Evolutionary conservation across 345 rosid species (phyloP), one percentile per base, ranked within the genome.

Genomic region (Erysimum cheiranthoides): DNA sequence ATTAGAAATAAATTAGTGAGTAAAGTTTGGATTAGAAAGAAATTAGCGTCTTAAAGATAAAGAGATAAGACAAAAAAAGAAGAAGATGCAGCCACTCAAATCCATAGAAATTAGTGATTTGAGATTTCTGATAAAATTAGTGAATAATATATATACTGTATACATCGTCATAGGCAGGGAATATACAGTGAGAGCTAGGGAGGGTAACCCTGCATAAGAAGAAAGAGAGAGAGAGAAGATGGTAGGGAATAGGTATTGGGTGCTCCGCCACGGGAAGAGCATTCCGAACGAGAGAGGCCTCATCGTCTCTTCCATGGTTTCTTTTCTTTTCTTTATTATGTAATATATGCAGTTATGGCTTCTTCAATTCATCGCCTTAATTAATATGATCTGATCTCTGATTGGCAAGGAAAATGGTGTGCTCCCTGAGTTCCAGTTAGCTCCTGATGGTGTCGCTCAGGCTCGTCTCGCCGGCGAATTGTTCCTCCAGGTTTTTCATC

Each of bases 221-320:
- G 16, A 8, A 8, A 14, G 10, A n/a, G 49, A 45, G 18, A 45
- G 21, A 45, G 17, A 47, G 27, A 47, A 47, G 52, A 47, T 1
- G 2, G 52, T 16, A 47, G 67, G 81, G 51, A 87, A 89, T 84
- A 86, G 77, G 71, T 93, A 89, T 74, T 93, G 98, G 97, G 75
- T 88, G 2, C 82, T 87, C 62, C 83, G 97, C 68, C 97, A 91
- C 30, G 98, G 97, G 14, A 90, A 88, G 81, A 89, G 97, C 89
- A 86, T 91, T 49, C 96, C 98, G 13, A 90, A 95, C 74, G 97
- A 92, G 85, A 90, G 70, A 78, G 97, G 97, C 38, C 85, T 92
- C 66, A 70, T 90, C 61, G 97, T 95, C 43, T 81, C 97, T 16
- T 90, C 96, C 5, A 56, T 87, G 93, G 97, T 90, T 71, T 14